A percentile compares a stretch with the other conserved stretches of the same genome.
These are phyloP conservation scores for Sphagnum tenellum DNA, from an alignment of 225 moss, liverwort and hornwort species.

Conservation along the genomic window DNA sequence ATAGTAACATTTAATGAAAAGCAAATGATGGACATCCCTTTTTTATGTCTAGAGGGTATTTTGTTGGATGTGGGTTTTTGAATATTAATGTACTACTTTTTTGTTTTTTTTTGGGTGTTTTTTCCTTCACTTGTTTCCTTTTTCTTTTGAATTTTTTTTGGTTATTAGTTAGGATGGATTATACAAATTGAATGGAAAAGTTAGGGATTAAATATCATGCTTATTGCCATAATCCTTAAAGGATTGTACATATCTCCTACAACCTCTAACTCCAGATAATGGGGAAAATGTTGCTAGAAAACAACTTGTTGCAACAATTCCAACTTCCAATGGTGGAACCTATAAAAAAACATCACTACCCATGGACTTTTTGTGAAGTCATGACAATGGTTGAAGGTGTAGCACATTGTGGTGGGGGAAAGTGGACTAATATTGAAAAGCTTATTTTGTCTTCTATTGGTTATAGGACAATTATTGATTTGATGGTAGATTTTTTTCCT, in stretches of 20 bases:
- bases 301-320: slow-evolving; percentile 75
- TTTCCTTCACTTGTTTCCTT: neutral
- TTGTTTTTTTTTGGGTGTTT: neutral
- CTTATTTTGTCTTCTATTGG: slow-evolving; percentile 78
- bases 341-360: slow-evolving; percentile 84
- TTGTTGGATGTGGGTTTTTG: too few relatives aligned
- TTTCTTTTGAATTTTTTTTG: neutral
- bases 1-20: too few relatives aligned
- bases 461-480: slow-evolving; percentile 90
- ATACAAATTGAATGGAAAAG: slow-evolving; percentile 47
- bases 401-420: slow-evolving; percentile 92
- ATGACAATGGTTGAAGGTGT: slow-evolving; percentile 96
- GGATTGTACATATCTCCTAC: slow-evolving; percentile 56
- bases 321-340: slow-evolving; percentile 93
- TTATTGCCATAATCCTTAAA: slow-evolving; percentile 52
- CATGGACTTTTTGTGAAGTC: slow-evolving; percentile 95
- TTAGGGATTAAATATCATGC: slow-evolving; percentile 70
- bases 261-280: slow-evolving; percentile 28
- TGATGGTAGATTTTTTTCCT: slow-evolving; percentile 42
- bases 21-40: too few relatives aligned
- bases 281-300: slow-evolving; percentile 43
- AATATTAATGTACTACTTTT: too few relatives aligned
- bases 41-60: too few relatives aligned
- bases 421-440: slow-evolving; percentile 97
- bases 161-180: slow-evolving; percentile 42